Base-by-base conservation (phyloP, 805 yeast genomes). In the Wickerhamomyces bisporus region DNA sequence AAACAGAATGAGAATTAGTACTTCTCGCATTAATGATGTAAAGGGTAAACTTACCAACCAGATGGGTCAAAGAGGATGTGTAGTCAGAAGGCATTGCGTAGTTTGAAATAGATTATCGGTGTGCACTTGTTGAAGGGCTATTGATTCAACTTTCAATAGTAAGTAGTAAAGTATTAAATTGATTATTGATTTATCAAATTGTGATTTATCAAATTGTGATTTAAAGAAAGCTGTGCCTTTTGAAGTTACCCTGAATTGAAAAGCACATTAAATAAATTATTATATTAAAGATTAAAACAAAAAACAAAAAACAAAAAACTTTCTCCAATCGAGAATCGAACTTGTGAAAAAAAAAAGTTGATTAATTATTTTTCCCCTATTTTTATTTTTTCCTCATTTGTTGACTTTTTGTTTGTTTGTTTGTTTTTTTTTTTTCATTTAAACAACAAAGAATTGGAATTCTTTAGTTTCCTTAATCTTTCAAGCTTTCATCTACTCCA, bases 21-120 rank as follows among this genome's bases (percentile, higher is more conserved):
- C n/a, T 30, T 6, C 18, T 27, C 17, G 30, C 15, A 26, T 26
- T 19, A 26, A n/a, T 10, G 26, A 8, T 6, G 9, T 5, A n/a
- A 12, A 25, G 27, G n/a, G n/a, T n/a, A n/a, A 12, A 32, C 35
- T 12, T 24, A 32, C 35, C 27, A 14, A 34, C 37, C 14, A 27
- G 10, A 14, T 13, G 9, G 7, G 16, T 27, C 14, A 27, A 14
- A 9, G 16, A 6, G 13, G 30, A 6, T 10, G 16, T 14, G 30
- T 27, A 27, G 30, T 13, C 5, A 27, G n/a, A n/a, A n/a, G 30
- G 30, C 30, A 27, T 27, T 4, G 13, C 7, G 30, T 13, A 21
- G 24, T 10, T 21, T n/a, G n/a, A n/a, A n/a, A n/a, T n/a, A n/a
- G n/a, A n/a, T n/a, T n/a, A n/a, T n/a, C n/a, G n/a, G n/a, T n/a